These are phyloP conservation scores for Ceratocystis cubensis DNA, from an alignment of 2,329 filamentous ascomycete genomes.

Conservation along the genomic window DNA sequence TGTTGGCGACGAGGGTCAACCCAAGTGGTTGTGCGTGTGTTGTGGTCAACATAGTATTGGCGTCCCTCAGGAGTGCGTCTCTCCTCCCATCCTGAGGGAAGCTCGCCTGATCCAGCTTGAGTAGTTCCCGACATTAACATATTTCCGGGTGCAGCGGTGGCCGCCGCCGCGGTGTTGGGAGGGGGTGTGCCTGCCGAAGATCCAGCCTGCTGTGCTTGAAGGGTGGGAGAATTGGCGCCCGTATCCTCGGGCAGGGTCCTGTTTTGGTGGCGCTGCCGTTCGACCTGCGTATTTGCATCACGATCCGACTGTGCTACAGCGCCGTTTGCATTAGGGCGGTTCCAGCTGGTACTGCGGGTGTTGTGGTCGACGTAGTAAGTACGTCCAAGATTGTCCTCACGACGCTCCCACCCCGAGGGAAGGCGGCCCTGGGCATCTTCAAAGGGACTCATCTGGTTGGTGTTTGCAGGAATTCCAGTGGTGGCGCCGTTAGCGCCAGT, in stretches of 20 bases:
- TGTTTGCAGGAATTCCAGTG: conserved; percentile 20
- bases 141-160: conserved; percentile 46
- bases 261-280: conserved; percentile 88
- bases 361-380: conserved; percentile 99
- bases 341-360: conserved; percentile 93
- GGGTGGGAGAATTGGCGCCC: conserved; percentile 78
- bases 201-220: conserved; percentile 42
- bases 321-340: conserved; percentile 68
- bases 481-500: not conserved
- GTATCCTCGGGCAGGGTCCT: conserved; percentile 93
- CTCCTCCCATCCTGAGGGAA: conserved; percentile 94
- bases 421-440: conserved; percentile 91
- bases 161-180: conserved; percentile 24
- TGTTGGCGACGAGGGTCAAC: conserved; percentile 94
- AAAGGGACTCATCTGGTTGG: conserved; percentile 62
- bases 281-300: conserved; percentile 83
- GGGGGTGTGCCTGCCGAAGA: conserved; percentile 28
- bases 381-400: conserved; percentile 85
- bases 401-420: conserved; percentile 87
- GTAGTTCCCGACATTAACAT: conserved; percentile 93
- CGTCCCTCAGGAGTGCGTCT: conserved; percentile 88
- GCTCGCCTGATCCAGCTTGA: conserved; percentile 83
- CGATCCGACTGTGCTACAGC: conserved; percentile 60
- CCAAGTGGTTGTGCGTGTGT: conserved; percentile 96
- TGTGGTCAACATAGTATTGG: conserved; percentile 96